Base-by-base conservation (phyloP, 805 yeast species). In the Suhomyces tanzawaensis region DNA sequence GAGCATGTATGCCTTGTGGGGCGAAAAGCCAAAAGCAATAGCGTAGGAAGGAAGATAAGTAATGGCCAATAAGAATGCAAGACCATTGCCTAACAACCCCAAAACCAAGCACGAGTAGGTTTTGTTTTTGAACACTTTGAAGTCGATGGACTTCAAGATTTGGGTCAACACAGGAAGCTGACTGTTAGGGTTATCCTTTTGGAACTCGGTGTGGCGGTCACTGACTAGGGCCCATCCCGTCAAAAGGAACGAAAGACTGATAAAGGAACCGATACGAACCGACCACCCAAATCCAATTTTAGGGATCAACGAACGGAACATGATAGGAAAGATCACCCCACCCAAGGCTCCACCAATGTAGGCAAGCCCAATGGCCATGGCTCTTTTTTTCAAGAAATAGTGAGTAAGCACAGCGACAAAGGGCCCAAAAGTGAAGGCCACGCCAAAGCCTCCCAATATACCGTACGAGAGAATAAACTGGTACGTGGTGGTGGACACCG, bases 301-400 rank as follows among this genome's bases (percentile, higher is more conserved):
- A 5, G 57, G 57, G 29, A 53, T 55, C 18, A 61, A 41, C 3
- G 47, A 29, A 17, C 56, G 36, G 36, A 58, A 56, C 48, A 59
- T 51, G 14, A 59, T 41, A 6, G 66, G 66, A 30, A 50, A 50
- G 6, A 52, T 36, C 5, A 58, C 50, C 2, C 66, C 66, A 2
- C 64, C 64, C 15, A 60, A 34, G 2, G 64, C 63, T 4, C 66
- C 65, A 12, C 66, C 65, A 23, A 57, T 49, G 34, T 59, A 57
- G 1, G 57, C 53, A 1, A 47, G 13, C 1, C 66, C 64, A 32
- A 57, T 51, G n/a, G 59, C 62, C 35, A 44, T 42, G 3, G 55
- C 63, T 34, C 63, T 34, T 26, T 42, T 48, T 21, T 37, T 44
- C 15, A 46, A 42, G 35, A 57, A 60, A 55, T 55, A 58, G 42